These are phyloP conservation scores for Yarrowia bubula DNA, from an alignment of 805 yeast genomes.

Conservation along the genomic window DNA sequence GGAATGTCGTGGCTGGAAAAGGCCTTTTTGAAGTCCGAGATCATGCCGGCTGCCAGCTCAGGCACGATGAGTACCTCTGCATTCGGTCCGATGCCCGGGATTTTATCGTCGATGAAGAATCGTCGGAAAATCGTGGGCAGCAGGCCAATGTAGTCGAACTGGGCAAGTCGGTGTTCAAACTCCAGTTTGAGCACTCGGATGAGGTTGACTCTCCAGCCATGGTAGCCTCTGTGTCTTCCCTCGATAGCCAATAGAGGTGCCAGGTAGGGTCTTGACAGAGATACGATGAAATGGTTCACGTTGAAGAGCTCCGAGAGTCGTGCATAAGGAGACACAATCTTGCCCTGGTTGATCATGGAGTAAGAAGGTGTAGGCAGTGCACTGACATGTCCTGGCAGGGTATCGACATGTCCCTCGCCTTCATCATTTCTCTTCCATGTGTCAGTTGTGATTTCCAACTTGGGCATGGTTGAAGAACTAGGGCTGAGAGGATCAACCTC, in stretches of 20 bases:
- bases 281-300: slow-evolving; percentile 88
- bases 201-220: slow-evolving; percentile 42
- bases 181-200: slow-evolving; percentile 70
- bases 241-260: slow-evolving; percentile 87
- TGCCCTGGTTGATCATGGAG: slow-evolving; percentile 41
- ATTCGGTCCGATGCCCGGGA: slow-evolving; percentile 45
- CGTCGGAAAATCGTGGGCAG: slow-evolving; percentile 68
- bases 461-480: not conserved
- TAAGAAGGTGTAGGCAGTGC: slow-evolving; percentile 40
- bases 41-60: slow-evolving; percentile 60
- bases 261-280: slow-evolving; percentile 88
- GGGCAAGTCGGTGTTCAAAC: slow-evolving; percentile 76
- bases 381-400: not conserved
- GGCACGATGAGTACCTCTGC: slow-evolving; percentile 86
- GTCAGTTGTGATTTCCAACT: not conserved
- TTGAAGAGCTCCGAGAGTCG: slow-evolving; percentile 88
- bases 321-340: slow-evolving; percentile 72
- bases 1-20: slow-evolving; percentile 69
- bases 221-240: slow-evolving; percentile 59
- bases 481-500: not conserved
- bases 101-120: slow-evolving; percentile 81
- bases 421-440: not conserved
- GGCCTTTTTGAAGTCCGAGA: slow-evolving; percentile 69
- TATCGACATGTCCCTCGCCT: not conserved
- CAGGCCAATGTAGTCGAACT: slow-evolving; percentile 74